Base-by-base conservation (phyloP, 768 basidiomycete species). In the Mycena rebaudengoi region DNA sequence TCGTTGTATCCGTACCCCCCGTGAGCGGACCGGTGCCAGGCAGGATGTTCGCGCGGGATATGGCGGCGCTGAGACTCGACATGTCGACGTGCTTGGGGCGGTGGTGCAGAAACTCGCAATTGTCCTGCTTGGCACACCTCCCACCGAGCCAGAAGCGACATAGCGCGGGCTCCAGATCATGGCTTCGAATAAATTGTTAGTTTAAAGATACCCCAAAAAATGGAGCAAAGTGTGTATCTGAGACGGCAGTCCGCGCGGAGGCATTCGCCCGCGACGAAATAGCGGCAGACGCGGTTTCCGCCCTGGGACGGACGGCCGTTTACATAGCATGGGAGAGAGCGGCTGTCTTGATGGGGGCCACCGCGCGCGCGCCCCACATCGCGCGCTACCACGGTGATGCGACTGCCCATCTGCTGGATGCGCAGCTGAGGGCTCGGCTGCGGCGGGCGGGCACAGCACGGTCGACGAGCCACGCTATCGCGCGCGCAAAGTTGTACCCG, bases 81-180 rank as follows among this genome's bases (percentile, higher is more conserved):
- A 95, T 84, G 72, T 98, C 95, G 39, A 92, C 89, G 66, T 95
- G 91, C 68, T 92, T 89, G 7, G 94, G 95, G 5, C 96, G 80
- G 74, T 94, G 92, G 73, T 98, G 96, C 73, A 98, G 78, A 78
- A 99, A 99, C 78, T 98, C 98, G 86, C 96, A 99, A 67, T 86
- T 88, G 60, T 97, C 96, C 56, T 96, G 93, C 76, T 99, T 99
- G 29, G 96, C 94, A 73, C 98, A 99, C 44, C 95, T 95, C 6
- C 97, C 97, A 50, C 96, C 87, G 29, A 99, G 85, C 98, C 98
- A 99, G 82, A 99, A 99, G 33, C 98, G 91, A 79, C 93, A 96
- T 21, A 98, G 76, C 2, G 96, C 96, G 40, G 96, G 88, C 75
- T 98, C 96, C 4, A 98, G 86, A 71, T 98, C 96, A 73, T 98